Conservation (phyloP, 1,284 basidiomycete species). For the Tilletiopsis washingtonensis region DNA sequence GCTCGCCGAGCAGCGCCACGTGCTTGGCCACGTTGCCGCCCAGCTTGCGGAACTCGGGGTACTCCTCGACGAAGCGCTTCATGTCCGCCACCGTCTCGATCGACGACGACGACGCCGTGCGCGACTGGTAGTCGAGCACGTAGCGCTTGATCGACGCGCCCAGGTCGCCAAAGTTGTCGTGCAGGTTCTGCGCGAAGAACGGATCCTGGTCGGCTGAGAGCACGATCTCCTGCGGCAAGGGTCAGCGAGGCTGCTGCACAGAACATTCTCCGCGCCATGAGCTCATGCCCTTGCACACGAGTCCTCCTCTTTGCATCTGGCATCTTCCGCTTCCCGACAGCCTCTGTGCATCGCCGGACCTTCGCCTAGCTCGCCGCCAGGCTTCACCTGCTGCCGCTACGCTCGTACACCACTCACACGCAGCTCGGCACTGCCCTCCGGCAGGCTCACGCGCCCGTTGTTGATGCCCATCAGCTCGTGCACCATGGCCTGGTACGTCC, state of each 20-base stretch:
- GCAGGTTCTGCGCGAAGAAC: slow-evolving; percentile 85
- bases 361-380: no score
- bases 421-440: slow-evolving; percentile 48
- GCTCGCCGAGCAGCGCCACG: slow-evolving; percentile 89
- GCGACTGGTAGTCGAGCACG: slow-evolving; percentile 83
- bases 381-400: no score
- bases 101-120: slow-evolving; percentile 63
- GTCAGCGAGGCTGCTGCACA: no score
- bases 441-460: slow-evolving; percentile 83
- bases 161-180: slow-evolving; percentile 93
- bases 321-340: no score
- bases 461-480: slow-evolving; percentile 90
- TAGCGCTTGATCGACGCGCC: slow-evolving; percentile 87
- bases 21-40: slow-evolving; percentile 98
- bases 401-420: no score
- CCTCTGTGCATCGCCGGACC: no score
- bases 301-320: no score
- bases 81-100: slow-evolving; percentile 88
- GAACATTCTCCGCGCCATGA: no score
- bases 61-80: slow-evolving; percentile 80
- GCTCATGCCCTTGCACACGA: no score
- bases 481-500: slow-evolving; percentile 99
- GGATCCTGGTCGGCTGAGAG: slow-evolving; percentile 84
- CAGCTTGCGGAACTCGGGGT: slow-evolving; percentile 91
- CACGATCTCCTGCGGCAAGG: slow-evolving; percentile 82